These are phyloP conservation scores for Pseudocercospora fuligena DNA, from an alignment of 2,329 filamentous ascomycete species.

Conservation along the genomic window DNA sequence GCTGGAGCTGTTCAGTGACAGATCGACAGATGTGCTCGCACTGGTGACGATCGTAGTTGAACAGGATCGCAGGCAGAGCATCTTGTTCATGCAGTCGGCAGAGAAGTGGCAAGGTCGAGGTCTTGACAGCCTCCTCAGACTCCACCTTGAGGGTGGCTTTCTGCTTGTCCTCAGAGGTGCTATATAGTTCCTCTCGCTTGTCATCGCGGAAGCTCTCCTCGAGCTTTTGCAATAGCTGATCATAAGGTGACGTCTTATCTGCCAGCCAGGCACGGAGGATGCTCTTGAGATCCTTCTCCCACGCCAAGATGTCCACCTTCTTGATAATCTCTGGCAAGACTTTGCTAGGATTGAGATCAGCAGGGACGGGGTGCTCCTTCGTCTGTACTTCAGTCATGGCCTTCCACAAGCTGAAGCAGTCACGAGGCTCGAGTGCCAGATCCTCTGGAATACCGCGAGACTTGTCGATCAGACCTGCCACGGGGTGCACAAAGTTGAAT, in stretches of 20 bases:
- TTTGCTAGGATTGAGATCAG: slow-evolving; percentile 55
- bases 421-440: slow-evolving; percentile 70
- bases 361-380: slow-evolving; percentile 48
- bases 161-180: slow-evolving; percentile 23
- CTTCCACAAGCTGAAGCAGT: slow-evolving; percentile 70
- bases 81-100: slow-evolving; percentile 65
- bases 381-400: slow-evolving; percentile 65
- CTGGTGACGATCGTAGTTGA: slow-evolving; percentile 72
- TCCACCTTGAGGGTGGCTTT: slow-evolving; percentile 19
- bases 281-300: slow-evolving; percentile 66
- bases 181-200: slow-evolving; percentile 32
- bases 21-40: slow-evolving; percentile 65
- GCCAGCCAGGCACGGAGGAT: slow-evolving; percentile 66
- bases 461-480: slow-evolving; percentile 65
- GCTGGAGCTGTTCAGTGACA: slow-evolving; percentile 59
- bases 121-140: slow-evolving; percentile 36
- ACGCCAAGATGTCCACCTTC: slow-evolving; percentile 69
- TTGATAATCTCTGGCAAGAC: slow-evolving; percentile 60
- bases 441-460: slow-evolving; percentile 69
- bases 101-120: slow-evolving; percentile 63
- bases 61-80: slow-evolving; percentile 74
- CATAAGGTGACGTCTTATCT: slow-evolving; percentile 58
- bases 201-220: slow-evolving; percentile 35
- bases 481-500: slow-evolving; percentile 69
- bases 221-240: slow-evolving; percentile 57